A percentile compares a stretch with the other conserved stretches of the same genome.
Evolutionary conservation across 1,284 basidiomycete genomes (phyloP).

Genomic region (Agaricales sp.): DNA sequence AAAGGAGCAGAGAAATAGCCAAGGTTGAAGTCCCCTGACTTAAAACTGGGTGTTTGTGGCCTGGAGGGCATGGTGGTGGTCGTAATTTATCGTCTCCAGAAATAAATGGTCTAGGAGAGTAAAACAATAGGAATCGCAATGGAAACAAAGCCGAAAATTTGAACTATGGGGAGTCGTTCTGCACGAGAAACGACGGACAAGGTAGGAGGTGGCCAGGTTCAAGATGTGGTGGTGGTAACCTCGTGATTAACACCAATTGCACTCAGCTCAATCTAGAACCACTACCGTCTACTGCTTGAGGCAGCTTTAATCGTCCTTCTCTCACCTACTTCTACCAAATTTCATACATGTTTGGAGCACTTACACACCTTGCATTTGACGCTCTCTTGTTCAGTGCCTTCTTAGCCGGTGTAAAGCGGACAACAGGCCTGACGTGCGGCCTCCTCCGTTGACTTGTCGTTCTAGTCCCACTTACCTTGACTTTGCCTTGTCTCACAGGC

Average conservation of each 20-base stretch:
- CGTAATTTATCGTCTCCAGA: not conserved
- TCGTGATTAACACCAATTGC: too few relatives aligned
- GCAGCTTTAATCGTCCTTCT: too few relatives aligned
- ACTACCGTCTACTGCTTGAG: too few relatives aligned
- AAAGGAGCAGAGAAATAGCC: conserved; percentile 29
- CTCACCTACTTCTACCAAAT: too few relatives aligned
- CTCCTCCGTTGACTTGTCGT: not conserved
- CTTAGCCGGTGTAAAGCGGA: conserved; percentile 69
- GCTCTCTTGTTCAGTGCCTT: conserved; percentile 69
- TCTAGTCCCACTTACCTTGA: conserved; percentile 5
- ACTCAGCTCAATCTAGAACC: too few relatives aligned
- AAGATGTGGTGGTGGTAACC: too few relatives aligned
- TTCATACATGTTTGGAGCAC: not conserved
- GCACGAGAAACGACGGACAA: too few relatives aligned
- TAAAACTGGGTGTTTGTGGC: not conserved
- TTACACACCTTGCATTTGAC: conserved; percentile 69
- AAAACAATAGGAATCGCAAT: too few relatives aligned
- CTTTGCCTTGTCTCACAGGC: conserved; percentile 33
- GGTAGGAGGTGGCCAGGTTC: too few relatives aligned
- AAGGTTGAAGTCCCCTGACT: not conserved
- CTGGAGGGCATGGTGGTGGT: not conserved
- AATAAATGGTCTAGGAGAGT: too few relatives aligned
- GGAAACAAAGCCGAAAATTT: too few relatives aligned
- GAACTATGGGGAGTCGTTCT: too few relatives aligned
- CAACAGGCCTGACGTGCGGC: conserved; percentile 72